Base-by-base conservation (phyloP, 805 yeast species). In the Naumovozyma baii region DNA sequence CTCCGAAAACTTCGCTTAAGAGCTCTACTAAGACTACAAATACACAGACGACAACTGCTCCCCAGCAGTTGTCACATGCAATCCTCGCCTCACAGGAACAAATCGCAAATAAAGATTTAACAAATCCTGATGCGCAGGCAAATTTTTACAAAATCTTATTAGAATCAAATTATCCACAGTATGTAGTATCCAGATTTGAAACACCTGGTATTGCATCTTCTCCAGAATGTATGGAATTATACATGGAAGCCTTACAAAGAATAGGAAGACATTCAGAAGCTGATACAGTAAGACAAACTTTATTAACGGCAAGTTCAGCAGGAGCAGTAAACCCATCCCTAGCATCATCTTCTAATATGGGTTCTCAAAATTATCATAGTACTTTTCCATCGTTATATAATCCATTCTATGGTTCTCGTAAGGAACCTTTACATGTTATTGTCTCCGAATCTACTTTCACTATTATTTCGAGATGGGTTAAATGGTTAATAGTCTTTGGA, bases 131-230 rank as follows among this genome's bases (percentile, higher is more conserved):
- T 3, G 68, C 74, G 4, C 99, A 92, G 64, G 88, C 94, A 1
- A 80, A 76, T 40, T 90, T 92, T 54, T 92, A 92, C 66, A 73
- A 74, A 45, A 70, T 77, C 12, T 67, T 92, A 36, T 61, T 92
- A 47, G 74, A 74, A 42, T 73, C 90, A 40, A 83, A 84, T 63
- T 92, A 86, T 57, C 97, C 98, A n/a, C 95, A 87, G 52, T 80
- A 90, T 39, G 95, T 92, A 5, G 86, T 90, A n/a, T 81, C 92
- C 41, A 74, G 99, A 43, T 94, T 75, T 59, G 97, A 94, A 60
- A 83, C 94, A 7, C 83, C 92, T 0, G 95, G 95, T n/a, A 84
- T 92, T 39, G 92, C 95, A 8, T 67, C 80, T 10, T 79, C 83
- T 41, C 72, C 76, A 2, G 94, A 83, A 46, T 83, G 96, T 65